Evolutionary conservation across 192 early-diverging fungal genomes (phyloP).

Genomic region (Entrophospora sp.): DNA sequence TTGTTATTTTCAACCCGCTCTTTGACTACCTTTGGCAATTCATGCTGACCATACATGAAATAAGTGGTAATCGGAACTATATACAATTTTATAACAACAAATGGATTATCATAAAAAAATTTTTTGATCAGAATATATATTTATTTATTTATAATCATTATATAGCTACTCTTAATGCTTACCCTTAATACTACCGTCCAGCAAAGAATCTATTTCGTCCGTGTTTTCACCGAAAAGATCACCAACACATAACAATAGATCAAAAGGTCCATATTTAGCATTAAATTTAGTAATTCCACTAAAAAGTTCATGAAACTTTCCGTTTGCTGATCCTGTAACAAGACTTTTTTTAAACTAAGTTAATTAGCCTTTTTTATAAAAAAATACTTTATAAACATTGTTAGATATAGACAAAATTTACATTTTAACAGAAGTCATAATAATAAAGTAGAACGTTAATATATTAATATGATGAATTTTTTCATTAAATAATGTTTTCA

Average conservation of each 20-base stretch:
- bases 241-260: slow-evolving; percentile 68
- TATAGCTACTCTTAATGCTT: background rate
- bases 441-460: too few species aligned
- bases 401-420: too few species aligned
- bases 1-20: slow-evolving; percentile 40
- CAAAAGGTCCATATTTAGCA: slow-evolving; percentile 80
- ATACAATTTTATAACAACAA: background rate
- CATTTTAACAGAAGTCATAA: too few species aligned
- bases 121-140: background rate
- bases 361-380: too few species aligned
- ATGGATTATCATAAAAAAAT: background rate
- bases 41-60: slow-evolving; percentile 56
- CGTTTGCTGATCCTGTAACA: slow-evolving; percentile 67
- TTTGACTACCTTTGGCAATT: slow-evolving; percentile 48
- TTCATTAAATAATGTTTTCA: too few species aligned
- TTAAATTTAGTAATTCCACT: slow-evolving; percentile 67
- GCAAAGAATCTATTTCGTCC: slow-evolving; percentile 35
- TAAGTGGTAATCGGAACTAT: slow-evolving; percentile 68
- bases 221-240: slow-evolving; percentile 64
- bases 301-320: slow-evolving; percentile 57
- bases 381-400: too few species aligned
- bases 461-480: too few species aligned
- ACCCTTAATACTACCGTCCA: slow-evolving; percentile 18
- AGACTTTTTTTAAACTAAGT: too few species aligned
- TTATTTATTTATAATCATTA: background rate